Evolutionary conservation across 176 grass and related monocot species (phyloP).

Genomic region (Zoysia japonica): DNA sequence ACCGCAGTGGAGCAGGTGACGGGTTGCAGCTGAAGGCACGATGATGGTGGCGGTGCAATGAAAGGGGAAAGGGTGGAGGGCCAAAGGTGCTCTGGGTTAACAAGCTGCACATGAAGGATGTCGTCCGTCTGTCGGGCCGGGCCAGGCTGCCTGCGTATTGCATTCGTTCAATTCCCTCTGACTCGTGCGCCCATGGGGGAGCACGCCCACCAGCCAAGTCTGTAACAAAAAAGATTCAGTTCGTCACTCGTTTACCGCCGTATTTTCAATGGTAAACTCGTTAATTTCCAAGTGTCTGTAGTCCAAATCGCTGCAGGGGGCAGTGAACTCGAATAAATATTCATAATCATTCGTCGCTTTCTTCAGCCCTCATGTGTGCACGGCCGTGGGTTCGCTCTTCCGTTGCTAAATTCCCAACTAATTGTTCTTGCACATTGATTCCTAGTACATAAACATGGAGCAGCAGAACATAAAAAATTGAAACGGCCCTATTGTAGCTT

Average conservation of each 20-base stretch:
- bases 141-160: slow-evolving; percentile 35
- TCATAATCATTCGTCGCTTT: slow-evolving; percentile 28
- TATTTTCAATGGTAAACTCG: slow-evolving; percentile 84
- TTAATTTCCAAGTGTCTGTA: slow-evolving; percentile 55
- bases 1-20: slow-evolving; percentile 70
- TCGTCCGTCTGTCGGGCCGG: slow-evolving; percentile 52
- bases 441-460: too few relatives aligned
- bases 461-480: background rate
- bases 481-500: background rate
- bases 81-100: slow-evolving; percentile 43
- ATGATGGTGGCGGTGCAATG: slow-evolving; percentile 37
- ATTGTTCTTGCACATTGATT: background rate
- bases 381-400: background rate
- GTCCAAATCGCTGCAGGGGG: slow-evolving; percentile 47
- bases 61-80: slow-evolving; percentile 32
- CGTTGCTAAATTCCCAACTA: background rate
- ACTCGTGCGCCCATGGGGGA: slow-evolving; percentile 52
- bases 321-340: slow-evolving; percentile 54
- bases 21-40: slow-evolving; percentile 72
- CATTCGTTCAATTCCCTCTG: slow-evolving; percentile 72
- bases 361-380: background rate
- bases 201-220: slow-evolving; percentile 47
- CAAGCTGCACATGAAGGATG: slow-evolving; percentile 58
- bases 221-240: slow-evolving; percentile 66
- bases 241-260: slow-evolving; percentile 79